phyloP scores from a whole-genome alignment of 371 early-diverging fungal species.

The Mortierella sp. region DNA sequence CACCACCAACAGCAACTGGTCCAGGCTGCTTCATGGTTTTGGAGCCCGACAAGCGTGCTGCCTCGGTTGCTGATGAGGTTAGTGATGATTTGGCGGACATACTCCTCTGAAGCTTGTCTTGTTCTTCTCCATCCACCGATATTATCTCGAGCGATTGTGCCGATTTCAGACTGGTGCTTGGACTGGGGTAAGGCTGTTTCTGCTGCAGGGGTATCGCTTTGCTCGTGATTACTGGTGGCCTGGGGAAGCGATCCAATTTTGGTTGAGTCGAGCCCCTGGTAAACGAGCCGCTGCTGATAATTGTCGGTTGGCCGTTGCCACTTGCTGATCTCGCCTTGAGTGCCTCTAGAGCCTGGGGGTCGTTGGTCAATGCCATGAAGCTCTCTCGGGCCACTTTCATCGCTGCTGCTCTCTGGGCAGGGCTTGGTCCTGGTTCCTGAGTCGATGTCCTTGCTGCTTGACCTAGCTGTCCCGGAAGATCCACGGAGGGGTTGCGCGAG shows the following conservation, averaged over 20 bases:
- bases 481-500: conserved; percentile 28
- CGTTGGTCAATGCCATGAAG: conserved; percentile 36
- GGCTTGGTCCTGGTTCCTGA: conserved; percentile 40
- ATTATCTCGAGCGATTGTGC: conserved; percentile 9
- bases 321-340: conserved; percentile 21
- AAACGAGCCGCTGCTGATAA: conserved; percentile 39
- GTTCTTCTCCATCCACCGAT: conserved; percentile 4
- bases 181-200: conserved; percentile 14
- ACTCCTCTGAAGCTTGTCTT: conserved; percentile 38
- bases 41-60: conserved; percentile 8
- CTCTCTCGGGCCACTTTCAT: conserved; percentile 34
- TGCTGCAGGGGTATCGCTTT: conserved; percentile 2
- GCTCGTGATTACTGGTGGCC: conserved; percentile 22
- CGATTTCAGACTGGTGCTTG: conserved; percentile 13
- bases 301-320: conserved; percentile 13
- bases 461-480: conserved; percentile 46
- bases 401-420: conserved; percentile 41
- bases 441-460: conserved; percentile 25
- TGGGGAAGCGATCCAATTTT: conserved; percentile 8
- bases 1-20: conserved; percentile 47
- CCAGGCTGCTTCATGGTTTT: conserved; percentile 21
- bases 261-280: conserved; percentile 22
- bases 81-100: conserved; percentile 34
- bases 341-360: conserved; percentile 25
- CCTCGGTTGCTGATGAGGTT: conserved; percentile 17